Percentiles rank a stretch among this genome's conserved stretches.
Evolutionary conservation across 2,329 filamentous ascomycete genomes (phyloP).

Genomic region (Fusarium robinianum): DNA sequence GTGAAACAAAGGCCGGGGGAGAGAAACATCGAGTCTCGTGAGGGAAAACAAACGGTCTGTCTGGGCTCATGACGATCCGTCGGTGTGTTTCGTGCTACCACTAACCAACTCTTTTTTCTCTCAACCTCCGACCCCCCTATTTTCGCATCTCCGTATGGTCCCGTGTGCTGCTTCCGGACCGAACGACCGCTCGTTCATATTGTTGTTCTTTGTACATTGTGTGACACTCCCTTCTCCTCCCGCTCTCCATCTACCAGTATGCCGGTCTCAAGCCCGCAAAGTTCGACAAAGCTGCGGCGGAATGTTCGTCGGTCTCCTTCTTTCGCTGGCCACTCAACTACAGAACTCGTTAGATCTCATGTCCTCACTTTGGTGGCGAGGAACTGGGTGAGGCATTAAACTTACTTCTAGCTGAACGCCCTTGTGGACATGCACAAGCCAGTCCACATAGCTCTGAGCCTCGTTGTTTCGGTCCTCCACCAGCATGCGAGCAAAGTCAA

Average conservation of each 20-base stretch:
- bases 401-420: slow-evolving; percentile 86
- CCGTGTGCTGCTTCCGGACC: slow-evolving; percentile 15
- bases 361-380: no score
- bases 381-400: slow-evolving; percentile 9
- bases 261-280: slow-evolving; percentile 64
- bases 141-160: slow-evolving; percentile 16
- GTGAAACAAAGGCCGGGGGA: not conserved
- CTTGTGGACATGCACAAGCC: slow-evolving; percentile 94
- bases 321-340: slow-evolving; percentile 72
- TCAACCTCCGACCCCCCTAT: slow-evolving; percentile 1
- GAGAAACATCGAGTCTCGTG: slow-evolving; percentile 6
- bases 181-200: slow-evolving; percentile 20
- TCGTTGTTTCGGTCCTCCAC: slow-evolving; percentile 97
- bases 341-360: slow-evolving; percentile 15
- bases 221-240: not conserved
- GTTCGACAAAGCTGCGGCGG: slow-evolving; percentile 53
- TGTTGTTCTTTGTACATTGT: slow-evolving; percentile 17
- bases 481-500: slow-evolving; percentile 89
- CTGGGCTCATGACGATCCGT: slow-evolving; percentile 17
- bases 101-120: slow-evolving; percentile 30
- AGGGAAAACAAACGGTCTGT: slow-evolving; percentile 11
- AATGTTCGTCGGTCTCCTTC: slow-evolving; percentile 62
- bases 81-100: slow-evolving; percentile 27
- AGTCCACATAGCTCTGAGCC: slow-evolving; percentile 97
- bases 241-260: slow-evolving; percentile 56